phyloP scores from a whole-genome alignment of 2,329 filamentous ascomycete species.

The Chrysoporthe cubensis region DNA sequence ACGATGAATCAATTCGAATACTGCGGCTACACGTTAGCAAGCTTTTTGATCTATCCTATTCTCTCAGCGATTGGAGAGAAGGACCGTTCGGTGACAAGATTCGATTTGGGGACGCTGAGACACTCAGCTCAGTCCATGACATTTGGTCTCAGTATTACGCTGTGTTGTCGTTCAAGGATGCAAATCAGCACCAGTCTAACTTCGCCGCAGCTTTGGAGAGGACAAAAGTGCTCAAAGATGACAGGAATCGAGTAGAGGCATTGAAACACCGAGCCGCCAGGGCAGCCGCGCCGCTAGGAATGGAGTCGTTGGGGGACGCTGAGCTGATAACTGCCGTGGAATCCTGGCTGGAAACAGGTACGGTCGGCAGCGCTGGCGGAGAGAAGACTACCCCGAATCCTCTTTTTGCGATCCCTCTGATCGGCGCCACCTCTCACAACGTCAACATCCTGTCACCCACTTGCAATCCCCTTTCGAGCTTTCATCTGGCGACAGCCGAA shows the following conservation, averaged over 20 bases:
- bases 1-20: conserved; percentile 39
- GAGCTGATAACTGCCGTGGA: conserved; percentile 4
- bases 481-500: conserved; percentile 58
- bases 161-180: conserved; percentile 26
- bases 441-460: conserved; percentile 47
- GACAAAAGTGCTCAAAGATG: conserved; percentile 1
- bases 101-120: conserved; percentile 13
- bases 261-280: background rate
- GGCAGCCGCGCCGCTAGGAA: conserved; percentile 17
- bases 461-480: conserved; percentile 57
- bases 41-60: conserved; percentile 44
- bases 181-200: conserved; percentile 29
- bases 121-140: conserved; percentile 43
- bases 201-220: conserved; percentile 22
- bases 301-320: background rate
- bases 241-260: background rate
- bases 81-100: conserved; percentile 45
- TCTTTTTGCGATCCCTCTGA: conserved; percentile 44
- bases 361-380: background rate
- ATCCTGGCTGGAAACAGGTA: conserved; percentile 22
- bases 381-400: conserved; percentile 46
- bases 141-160: conserved; percentile 46
- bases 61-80: conserved; percentile 48
- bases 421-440: conserved; percentile 32
- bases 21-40: conserved; percentile 49